Base-by-base conservation (phyloP, 768 basidiomycete species). In the Lactarius deliciosus region DNA sequence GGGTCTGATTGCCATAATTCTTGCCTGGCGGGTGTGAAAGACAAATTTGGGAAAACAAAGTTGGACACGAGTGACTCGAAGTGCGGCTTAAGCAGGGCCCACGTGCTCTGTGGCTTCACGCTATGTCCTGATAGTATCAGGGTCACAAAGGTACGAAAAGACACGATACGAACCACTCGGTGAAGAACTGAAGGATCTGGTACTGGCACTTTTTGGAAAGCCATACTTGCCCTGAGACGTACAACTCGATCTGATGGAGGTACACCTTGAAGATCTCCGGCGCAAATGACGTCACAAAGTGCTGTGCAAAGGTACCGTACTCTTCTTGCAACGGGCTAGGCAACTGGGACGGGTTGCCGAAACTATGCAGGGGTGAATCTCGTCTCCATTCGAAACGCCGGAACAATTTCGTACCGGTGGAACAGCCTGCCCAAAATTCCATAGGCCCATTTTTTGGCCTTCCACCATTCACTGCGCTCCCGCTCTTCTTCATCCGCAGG, bases 361-460 rank as follows among this genome's bases (percentile, higher is more conserved):
- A 96, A 61, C 90, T 89, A 64, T 22, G 47, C 20, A 41, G 38
- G 40, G 30, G 54, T 53, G 30, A 22, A 30, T 3, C 20, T 28
- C 25, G 1, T 38, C 41, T 53, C 53, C 30, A 8, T 18, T 8
- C 34, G 57, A 54, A 40, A 36, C 1, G 10, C n/a, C 11, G 16
- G 3, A 55, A 15, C 22, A 13, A 55, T 43, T 0, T 16, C 74
- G 7, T 63, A 88, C 84, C 89, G 82, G 72, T 90, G 89, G 82
- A 94, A 94, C 18, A 94, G 79, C 28, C 87, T 81, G 41, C 90
- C 90, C 9, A 96, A 79, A 43, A 86, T 86, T n/a, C 83, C 85
- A 73, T 89, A 94, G 0, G 94, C 91, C 94, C 94, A 96, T 74
- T 96, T 96, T 79, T 96, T 96, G 10, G 89, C 84, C 74, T 88